Base-by-base conservation (phyloP, 306 rosid species). In the Rubus parviflorus region DNA sequence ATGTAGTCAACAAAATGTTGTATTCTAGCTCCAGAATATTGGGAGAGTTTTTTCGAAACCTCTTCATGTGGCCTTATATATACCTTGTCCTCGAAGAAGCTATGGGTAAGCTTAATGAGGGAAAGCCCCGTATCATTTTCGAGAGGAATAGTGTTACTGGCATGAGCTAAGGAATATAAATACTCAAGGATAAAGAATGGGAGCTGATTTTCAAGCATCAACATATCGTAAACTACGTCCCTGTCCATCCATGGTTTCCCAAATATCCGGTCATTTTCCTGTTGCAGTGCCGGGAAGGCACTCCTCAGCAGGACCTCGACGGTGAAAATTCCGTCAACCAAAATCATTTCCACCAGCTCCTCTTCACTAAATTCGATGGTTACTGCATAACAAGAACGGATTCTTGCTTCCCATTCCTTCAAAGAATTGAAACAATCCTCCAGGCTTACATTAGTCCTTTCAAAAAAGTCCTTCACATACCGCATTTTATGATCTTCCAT, bases 141-240 rank as follows among this genome's bases (percentile, higher is more conserved):
- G 8, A 42, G 16, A 42, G 52, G 52, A 42, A 67, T 42, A 15
- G 37, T 67, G 19, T 67, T 42, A 1, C 30, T 57, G 43, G 75
- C 22, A 67, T 13, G 23, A 5, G 46, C 65, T 40, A 56, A 82
- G 37, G 35, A 67, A 43, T 67, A 85, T 23, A 85, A 57, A 5
- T 77, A 81, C 6, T 77, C 78, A 7, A 82, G 82, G 15, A 85
- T 73, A 42, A 77, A 76, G 76, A 82, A 77, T 47, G 88, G 88
- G 51, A 85, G 68, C 47, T 85, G 88, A 77, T 85, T 85, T 68
- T 84, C 87, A 53, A 85, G 83, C 54, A 79, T 38, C 41, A 75
- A 11, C 54, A 79, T 58, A 60, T 85, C 88, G 22, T 37, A 57
- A 41, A 25, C 45, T 4, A 85, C 68, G n/a, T 82, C 82, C 46